These are phyloP conservation scores for Anethum foeniculum DNA, from an alignment of 140 eudicot genomes.

Conservation along the genomic window DNA sequence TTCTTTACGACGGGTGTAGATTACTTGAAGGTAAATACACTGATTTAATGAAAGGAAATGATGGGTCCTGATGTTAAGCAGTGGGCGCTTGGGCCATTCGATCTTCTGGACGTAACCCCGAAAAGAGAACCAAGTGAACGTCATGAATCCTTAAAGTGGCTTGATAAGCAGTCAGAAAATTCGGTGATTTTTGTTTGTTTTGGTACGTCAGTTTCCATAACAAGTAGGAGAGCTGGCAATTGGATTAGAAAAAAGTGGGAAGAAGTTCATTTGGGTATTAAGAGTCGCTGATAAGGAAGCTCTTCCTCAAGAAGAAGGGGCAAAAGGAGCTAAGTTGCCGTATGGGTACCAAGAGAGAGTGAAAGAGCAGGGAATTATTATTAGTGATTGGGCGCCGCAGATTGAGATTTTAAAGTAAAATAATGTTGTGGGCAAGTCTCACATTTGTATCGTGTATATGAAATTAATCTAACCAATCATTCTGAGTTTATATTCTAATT, in stretches of 20 bases:
- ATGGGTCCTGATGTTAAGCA: slow-evolving; percentile 17
- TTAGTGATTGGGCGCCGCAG: slow-evolving; percentile 61
- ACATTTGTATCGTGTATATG: too few species aligned
- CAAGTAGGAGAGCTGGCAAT: slow-evolving; percentile 39
- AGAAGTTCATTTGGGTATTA: slow-evolving; percentile 51
- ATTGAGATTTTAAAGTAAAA: slow-evolving; percentile 34
- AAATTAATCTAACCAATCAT: too few species aligned
- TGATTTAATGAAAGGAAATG: slow-evolving; percentile 30
- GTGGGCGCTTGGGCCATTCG: slow-evolving; percentile 63
- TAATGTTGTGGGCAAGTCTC: too few species aligned
- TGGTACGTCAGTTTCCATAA: slow-evolving; percentile 30
- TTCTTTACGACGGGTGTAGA: slow-evolving; percentile 39
- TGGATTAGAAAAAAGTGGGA: slow-evolving; percentile 36
- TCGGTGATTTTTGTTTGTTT: slow-evolving; percentile 14
- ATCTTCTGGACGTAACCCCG: slow-evolving; percentile 24
- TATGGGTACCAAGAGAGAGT: slow-evolving; percentile 44
- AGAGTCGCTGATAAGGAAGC: slow-evolving; percentile 27
- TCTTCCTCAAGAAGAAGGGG: slow-evolving; percentile 7
- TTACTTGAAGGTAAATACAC: slow-evolving; percentile 38
- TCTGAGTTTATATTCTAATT: too few species aligned
- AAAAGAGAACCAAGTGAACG: neutral
- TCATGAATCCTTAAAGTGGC: slow-evolving; percentile 22
- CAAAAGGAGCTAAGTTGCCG: slow-evolving; percentile 33
- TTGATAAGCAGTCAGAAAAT: slow-evolving; percentile 16
- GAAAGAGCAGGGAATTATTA: slow-evolving; percentile 27